phyloP scores from a whole-genome alignment of 805 yeast genomes.

The Kodamaea sagamina region DNA sequence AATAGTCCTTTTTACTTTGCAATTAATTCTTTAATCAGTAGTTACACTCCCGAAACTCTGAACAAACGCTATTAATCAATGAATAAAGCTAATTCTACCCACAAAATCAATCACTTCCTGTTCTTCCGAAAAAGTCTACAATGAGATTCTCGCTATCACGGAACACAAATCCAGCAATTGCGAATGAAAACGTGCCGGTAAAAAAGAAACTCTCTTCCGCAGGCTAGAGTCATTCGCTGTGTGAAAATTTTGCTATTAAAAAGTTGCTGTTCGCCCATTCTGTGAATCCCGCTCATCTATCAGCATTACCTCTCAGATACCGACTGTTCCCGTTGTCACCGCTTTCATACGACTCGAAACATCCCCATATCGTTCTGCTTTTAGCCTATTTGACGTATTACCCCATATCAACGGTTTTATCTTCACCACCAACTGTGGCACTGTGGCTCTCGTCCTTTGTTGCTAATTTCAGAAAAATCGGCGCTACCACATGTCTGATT shows the following conservation, averaged over 20 bases:
- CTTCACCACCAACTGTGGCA: slow-evolving; percentile 3
- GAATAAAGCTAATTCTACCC: too few species aligned
- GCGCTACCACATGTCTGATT: background rate
- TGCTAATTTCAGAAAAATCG: background rate
- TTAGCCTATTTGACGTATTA: background rate
- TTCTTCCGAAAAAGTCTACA: too few species aligned
- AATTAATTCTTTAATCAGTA: too few species aligned
- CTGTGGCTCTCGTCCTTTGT: background rate
- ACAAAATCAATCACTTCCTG: too few species aligned
- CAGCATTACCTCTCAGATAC: background rate
- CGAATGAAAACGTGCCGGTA: too few species aligned
- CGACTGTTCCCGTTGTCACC: background rate
- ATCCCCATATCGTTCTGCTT: background rate
- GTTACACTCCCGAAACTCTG: too few species aligned
- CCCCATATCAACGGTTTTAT: background rate
- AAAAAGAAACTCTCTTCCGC: too few species aligned
- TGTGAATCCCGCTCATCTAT: background rate
- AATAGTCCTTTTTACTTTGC: too few species aligned
- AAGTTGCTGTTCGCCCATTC: background rate
- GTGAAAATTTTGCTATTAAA: slow-evolving; percentile 3
- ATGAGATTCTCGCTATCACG: too few species aligned
- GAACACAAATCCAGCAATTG: too few species aligned
- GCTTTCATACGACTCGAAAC: background rate
- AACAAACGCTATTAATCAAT: too few species aligned
- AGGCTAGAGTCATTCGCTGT: background rate